Base-by-base conservation (phyloP, 2,329 filamentous ascomycete species). In the Dothideomycetes sp. region DNA sequence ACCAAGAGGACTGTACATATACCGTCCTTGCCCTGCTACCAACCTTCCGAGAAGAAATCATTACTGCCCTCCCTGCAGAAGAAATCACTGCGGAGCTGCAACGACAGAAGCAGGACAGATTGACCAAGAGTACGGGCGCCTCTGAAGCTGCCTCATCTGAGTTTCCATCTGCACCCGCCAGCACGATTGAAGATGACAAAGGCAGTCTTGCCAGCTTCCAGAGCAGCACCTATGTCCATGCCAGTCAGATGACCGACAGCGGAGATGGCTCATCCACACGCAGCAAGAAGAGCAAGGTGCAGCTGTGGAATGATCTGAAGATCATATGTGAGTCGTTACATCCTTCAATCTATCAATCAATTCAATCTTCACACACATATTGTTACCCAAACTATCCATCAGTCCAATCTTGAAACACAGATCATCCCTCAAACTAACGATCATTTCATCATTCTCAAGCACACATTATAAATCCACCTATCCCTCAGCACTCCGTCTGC, bases 1-100 rank as follows among this genome's bases (percentile, higher is more conserved):
- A 98, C 62, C 91, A 98, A 60, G 89, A 94, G 59, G 91, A 98
- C 63, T 98, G 91, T 65, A 95, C 89, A 35, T 95, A 93, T 59
- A 98, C 91, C 29, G 87, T 96, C 33, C 79, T 96, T n/a, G 91
- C 89, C 19, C 77, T 98, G 40, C 73, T 98, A 8, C 91, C 91
- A 4, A 94, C 89, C 24, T 84, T 87, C 5, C 88, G 88, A 17
- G 79, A 91, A 49, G 89, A 93, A 57, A 82, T 98, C 52, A 70
- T 95, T 53, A 79, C 85, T 50, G 79, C 82, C 22, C 76, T 96
- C 52, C 85, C 93, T 38, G 94, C 94, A 32, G 91, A 98, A 60
- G 79, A 84, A 53, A 85, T 95, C 53, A 89, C 89, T 4, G 81
- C 88, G 50, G 88, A 96, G 64, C 76, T 98, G 48, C 91, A 96